Evolutionary conservation across 1,284 basidiomycete species (phyloP).

Genomic region (Hemileia vastatrix): DNA sequence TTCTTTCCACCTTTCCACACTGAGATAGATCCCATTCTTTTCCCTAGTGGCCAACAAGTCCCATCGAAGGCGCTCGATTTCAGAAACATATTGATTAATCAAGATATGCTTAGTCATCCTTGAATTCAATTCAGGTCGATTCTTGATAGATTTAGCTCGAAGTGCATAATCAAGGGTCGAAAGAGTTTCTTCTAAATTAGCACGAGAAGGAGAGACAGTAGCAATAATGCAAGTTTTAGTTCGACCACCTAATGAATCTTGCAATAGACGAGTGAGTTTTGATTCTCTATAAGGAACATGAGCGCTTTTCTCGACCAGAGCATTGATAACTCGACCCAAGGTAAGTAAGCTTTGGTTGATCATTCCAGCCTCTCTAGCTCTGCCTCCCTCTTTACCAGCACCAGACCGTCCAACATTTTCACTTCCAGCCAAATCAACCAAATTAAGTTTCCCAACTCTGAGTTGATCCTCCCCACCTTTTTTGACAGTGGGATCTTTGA

Average conservation of each 20-base stretch:
- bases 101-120: constrained; percentile 85
- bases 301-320: constrained; percentile 74
- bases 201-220: constrained; percentile 80
- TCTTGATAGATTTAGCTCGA: constrained; percentile 88
- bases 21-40: constrained; percentile 88
- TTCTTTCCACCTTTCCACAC: constrained; percentile 76
- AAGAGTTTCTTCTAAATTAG: constrained; percentile 92
- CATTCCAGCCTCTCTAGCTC: constrained; percentile 94
- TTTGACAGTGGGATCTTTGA: constrained; percentile 59
- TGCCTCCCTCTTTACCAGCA: constrained; percentile 67
- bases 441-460: constrained; percentile 87
- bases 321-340: constrained; percentile 92
- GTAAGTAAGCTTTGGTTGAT: constrained; percentile 97
- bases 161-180: constrained; percentile 97
- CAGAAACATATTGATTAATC: constrained; percentile 87
- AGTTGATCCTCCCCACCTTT: constrained; percentile 72
- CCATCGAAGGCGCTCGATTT: constrained; percentile 85
- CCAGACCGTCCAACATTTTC: constrained; percentile 96
- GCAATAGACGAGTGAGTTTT: constrained; percentile 89
- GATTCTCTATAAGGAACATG: constrained; percentile 78
- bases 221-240: constrained; percentile 99
- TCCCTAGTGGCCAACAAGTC: constrained; percentile 82
- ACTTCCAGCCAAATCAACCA: constrained; percentile 93
- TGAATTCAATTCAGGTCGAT: constrained; percentile 90
- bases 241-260: constrained; percentile 95